These are phyloP conservation scores for Cyberlindnera misumaiensis DNA, from an alignment of 805 yeast species.

Conservation along the genomic window DNA sequence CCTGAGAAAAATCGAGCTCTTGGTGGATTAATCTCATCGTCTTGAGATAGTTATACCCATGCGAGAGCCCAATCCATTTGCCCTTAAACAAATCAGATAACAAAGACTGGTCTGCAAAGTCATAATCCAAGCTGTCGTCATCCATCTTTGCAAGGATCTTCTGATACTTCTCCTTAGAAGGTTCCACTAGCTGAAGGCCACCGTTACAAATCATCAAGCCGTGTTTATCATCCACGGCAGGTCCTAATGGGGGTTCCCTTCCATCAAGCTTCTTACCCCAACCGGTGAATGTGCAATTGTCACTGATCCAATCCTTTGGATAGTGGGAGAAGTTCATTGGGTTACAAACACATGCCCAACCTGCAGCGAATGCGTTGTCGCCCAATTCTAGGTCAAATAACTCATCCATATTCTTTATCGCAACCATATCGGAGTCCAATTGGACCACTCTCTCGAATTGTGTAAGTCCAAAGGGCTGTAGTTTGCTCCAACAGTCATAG, in stretches of 20 bases:
- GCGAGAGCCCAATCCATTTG: slow-evolving; percentile 46
- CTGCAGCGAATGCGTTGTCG: slow-evolving; percentile 42
- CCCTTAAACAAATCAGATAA: slow-evolving; percentile 46
- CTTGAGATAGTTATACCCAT: slow-evolving; percentile 50
- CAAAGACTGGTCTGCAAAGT: slow-evolving; percentile 53
- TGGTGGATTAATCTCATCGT: slow-evolving; percentile 40
- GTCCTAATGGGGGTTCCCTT: slow-evolving; percentile 29
- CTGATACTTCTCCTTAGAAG: slow-evolving; percentile 31
- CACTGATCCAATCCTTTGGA: slow-evolving; percentile 44
- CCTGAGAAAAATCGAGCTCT: slow-evolving; percentile 40
- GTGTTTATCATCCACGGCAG: slow-evolving; percentile 31
- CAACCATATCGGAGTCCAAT: slow-evolving; percentile 56
- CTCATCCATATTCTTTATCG: slow-evolving; percentile 52
- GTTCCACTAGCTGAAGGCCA: slow-evolving; percentile 48
- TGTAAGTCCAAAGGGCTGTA: slow-evolving; percentile 44
- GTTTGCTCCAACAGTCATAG: slow-evolving; percentile 56
- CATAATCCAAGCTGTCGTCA: slow-evolving; percentile 34
- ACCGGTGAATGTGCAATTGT: slow-evolving; percentile 45
- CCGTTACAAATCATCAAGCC: slow-evolving; percentile 47
- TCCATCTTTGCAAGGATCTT: slow-evolving; percentile 34
- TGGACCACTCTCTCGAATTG: slow-evolving; percentile 50
- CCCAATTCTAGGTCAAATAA: slow-evolving; percentile 40
- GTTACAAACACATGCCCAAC: slow-evolving; percentile 58
- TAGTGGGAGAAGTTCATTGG: slow-evolving; percentile 46
- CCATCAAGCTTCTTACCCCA: slow-evolving; percentile 23